These are phyloP conservation scores for Gryganskiella cystojenkinii DNA, from an alignment of 192 early-diverging fungal species.

Conservation along the genomic window DNA sequence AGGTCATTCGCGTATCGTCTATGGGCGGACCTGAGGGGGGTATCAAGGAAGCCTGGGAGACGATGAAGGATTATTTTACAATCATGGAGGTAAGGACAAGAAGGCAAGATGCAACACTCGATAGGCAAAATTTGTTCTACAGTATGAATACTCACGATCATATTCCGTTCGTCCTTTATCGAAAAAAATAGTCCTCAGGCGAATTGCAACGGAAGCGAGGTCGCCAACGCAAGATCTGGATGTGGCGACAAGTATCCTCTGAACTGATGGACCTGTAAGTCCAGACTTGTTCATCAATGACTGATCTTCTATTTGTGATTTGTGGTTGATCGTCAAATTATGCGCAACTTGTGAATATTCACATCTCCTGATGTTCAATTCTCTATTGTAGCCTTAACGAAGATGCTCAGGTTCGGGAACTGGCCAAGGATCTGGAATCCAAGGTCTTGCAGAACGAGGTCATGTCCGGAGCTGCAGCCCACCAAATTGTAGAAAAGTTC, in stretches of 20 bases:
- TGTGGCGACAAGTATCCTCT: slow-evolving; percentile 75
- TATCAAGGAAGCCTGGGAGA: slow-evolving; percentile 67
- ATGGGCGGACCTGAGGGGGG: slow-evolving; percentile 57
- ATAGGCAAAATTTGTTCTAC: background rate
- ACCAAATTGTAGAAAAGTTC: slow-evolving; percentile 62
- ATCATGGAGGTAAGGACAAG: slow-evolving; percentile 66
- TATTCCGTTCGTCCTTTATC: background rate
- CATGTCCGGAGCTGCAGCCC: slow-evolving; percentile 61
- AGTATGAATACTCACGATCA: background rate
- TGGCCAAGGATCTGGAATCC: slow-evolving; percentile 53
- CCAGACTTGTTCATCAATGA: no score
- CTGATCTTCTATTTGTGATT: background rate
- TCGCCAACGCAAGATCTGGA: slow-evolving; percentile 70
- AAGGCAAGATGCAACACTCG: no score
- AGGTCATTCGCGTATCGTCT: slow-evolving; percentile 69
- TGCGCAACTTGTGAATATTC: background rate
- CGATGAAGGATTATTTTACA: slow-evolving; percentile 67
- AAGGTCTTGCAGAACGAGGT: slow-evolving; percentile 60
- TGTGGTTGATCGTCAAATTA: background rate
- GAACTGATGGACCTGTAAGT: slow-evolving; percentile 68
- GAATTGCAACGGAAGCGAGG: slow-evolving; percentile 60
- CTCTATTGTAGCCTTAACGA: slow-evolving; percentile 46
- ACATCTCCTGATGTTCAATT: background rate
- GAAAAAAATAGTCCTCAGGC: slow-evolving; percentile 31
- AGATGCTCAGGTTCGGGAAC: slow-evolving; percentile 46